phyloP scores from a whole-genome alignment of 805 yeast species.

The Metschnikowia noctiluminum region DNA sequence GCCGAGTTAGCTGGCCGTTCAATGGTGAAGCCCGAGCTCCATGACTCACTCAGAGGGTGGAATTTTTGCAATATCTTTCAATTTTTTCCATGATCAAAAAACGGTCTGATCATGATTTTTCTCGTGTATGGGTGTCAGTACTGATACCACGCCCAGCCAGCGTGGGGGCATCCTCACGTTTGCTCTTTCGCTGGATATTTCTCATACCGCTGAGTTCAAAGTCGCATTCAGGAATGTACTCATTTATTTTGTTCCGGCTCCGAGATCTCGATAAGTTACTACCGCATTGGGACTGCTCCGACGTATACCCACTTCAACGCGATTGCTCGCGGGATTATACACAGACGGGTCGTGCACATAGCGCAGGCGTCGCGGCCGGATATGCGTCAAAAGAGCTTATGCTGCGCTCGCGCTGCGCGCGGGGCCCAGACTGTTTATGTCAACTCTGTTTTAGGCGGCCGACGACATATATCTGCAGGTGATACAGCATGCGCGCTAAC shows the following conservation, averaged over 20 bases:
- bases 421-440: background rate
- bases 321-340: background rate
- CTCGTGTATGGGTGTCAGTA: no score
- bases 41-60: no score
- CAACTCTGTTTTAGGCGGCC: background rate
- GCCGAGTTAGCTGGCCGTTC: no score
- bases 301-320: no score
- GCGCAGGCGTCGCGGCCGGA: background rate
- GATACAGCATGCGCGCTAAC: background rate
- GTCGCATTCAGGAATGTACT: background rate
- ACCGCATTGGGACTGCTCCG: no score
- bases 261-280: no score
- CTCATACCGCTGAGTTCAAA: background rate
- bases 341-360: background rate
- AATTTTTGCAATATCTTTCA: no score
- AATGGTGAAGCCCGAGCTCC: no score
- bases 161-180: no score
- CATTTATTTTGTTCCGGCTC: background rate
- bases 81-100: no score
- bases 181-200: background rate
- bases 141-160: no score
- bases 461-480: background rate
- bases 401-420: background rate
- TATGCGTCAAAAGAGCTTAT: background rate
- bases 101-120: no score